Evolutionary conservation across 2,329 filamentous ascomycete species (phyloP).

Genomic region (Phialocephala sp.): DNA sequence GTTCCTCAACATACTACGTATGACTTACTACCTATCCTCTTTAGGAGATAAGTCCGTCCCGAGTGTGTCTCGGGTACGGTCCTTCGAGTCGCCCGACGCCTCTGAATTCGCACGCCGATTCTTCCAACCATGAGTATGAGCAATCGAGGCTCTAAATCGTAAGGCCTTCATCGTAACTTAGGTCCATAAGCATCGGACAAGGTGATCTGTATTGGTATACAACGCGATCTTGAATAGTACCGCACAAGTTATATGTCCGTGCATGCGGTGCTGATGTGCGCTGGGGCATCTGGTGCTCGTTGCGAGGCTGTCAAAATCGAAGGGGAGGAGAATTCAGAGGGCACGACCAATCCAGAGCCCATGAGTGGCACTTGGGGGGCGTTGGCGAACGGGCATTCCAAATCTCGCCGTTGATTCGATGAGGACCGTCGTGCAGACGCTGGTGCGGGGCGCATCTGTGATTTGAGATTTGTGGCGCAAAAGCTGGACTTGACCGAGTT

Average conservation of each 20-base stretch:
- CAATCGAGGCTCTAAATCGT: background rate
- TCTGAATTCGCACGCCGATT: background rate
- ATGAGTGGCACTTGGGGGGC: background rate
- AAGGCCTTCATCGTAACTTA: background rate
- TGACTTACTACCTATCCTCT: conserved; percentile 17
- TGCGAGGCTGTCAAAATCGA: background rate
- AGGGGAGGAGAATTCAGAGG: background rate
- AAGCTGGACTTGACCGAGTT: background rate
- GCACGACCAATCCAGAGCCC: background rate
- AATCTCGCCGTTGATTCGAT: conserved; percentile 33
- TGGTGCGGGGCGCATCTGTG: conserved; percentile 19
- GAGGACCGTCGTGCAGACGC: background rate
- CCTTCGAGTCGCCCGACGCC: conserved; percentile 1
- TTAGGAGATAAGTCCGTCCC: conserved; percentile 25
- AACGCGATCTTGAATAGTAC: background rate
- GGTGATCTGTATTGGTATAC: background rate
- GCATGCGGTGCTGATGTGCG: background rate
- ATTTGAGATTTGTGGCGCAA: conserved; percentile 21
- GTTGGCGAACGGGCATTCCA: background rate
- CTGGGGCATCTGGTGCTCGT: background rate
- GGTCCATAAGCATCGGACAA: background rate
- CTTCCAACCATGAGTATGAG: background rate
- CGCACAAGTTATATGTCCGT: background rate
- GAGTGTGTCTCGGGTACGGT: background rate
- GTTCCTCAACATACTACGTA: background rate